Base-by-base conservation (phyloP, 2,329 filamentous ascomycete genomes). In the Aspergillus novoparasiticus region DNA sequence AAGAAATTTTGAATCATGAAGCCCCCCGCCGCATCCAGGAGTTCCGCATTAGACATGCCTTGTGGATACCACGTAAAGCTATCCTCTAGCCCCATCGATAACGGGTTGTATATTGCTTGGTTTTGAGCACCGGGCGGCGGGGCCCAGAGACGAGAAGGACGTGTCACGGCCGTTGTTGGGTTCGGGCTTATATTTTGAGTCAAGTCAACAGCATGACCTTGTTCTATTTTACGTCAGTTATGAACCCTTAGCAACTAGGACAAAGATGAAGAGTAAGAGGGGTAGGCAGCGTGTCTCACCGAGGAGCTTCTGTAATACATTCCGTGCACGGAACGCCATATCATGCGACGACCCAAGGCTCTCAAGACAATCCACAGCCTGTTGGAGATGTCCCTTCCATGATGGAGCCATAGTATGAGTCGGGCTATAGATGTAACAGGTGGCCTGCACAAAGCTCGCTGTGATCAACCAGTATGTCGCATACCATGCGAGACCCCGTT, bases 391-490 rank as follows among this genome's bases (percentile, higher is more conserved):
- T 11, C 23, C 39, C 21, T 64, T 64, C 66, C 67, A 68, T 6
- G 51, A 43, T 14, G 56, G 50, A 2, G 67, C 64, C 5, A 68
- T 59, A n/a, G 60, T 21, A 57, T 69, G 64, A 6, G 62, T 36
- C 4, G 64, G 65, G 55, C 66, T 62, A 48, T 71, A 71, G 8
- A 71, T 64, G 43, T 70, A 68, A 54, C 65, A 71, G 1, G 66
- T 71, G 12, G 67, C 68, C 58, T 69, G 69, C 32, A 71, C 68
- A 34, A 71, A 70, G 39, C 65, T 68, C 12, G 69, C 69, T 4
- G 68, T 71, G 10, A 71, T 59, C 23, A 70, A 59, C 69, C 69
- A 71, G 58, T 66, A 71, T 10, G 66, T 70, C 2, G 69, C 68
- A 58, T 71, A 71, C 68, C 69, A 71, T 1, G 65, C 65, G 9